phyloP scores from a whole-genome alignment of 345 rosid genomes.

The Eucalyptus curtisii region DNA sequence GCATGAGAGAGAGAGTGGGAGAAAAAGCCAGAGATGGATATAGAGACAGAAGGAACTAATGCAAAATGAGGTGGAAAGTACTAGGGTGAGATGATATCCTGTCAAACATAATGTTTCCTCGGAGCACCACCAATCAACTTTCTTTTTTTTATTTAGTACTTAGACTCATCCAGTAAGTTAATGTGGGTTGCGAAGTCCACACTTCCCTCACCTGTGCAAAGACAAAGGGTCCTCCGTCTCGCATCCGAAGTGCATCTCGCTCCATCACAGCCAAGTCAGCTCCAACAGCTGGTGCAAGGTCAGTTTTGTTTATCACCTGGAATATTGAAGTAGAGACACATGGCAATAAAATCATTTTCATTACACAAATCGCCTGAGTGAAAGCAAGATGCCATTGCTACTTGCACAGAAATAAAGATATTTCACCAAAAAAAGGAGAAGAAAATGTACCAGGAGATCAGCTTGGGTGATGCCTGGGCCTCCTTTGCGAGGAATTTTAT shows the following conservation, averaged over 20 bases:
- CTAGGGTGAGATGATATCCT: neutral
- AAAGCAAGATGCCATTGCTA: neutral
- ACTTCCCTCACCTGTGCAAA: slow-evolving; percentile 63
- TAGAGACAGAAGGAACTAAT: neutral
- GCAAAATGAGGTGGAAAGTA: neutral
- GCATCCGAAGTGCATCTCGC: slow-evolving; percentile 81
- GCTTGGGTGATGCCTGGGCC: slow-evolving; percentile 99
- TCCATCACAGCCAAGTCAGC: slow-evolving; percentile 86
- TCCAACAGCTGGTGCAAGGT: slow-evolving; percentile 85
- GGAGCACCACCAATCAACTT: neutral
- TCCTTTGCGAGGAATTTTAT: slow-evolving; percentile 92
- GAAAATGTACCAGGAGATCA: slow-evolving; percentile 62
- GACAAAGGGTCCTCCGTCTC: slow-evolving; percentile 95
- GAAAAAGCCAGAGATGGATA: neutral
- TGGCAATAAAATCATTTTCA: neutral
- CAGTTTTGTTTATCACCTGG: slow-evolving; percentile 93
- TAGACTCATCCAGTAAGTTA: neutral
- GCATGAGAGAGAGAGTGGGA: neutral
- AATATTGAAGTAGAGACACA: neutral
- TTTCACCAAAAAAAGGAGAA: neutral
- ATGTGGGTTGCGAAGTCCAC: neutral
- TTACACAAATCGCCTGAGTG: neutral
- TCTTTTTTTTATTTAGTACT: neutral
- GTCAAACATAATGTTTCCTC: neutral
- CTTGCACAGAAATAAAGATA: neutral